Conservation (phyloP, 228 moss, liverwort and hornwort species). For the Sphagnum magellanicum region DNA sequence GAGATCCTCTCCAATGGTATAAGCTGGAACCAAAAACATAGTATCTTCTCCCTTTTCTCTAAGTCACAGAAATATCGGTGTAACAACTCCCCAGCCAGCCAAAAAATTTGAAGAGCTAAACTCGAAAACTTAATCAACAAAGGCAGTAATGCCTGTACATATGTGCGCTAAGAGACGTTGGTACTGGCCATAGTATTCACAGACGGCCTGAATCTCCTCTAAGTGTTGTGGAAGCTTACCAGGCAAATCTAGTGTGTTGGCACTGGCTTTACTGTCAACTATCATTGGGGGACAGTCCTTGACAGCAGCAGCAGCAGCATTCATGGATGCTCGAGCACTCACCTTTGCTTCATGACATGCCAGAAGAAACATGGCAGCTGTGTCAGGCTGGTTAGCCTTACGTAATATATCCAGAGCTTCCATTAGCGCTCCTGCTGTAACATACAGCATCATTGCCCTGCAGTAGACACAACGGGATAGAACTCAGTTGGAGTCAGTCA, state of each 20-base stretch:
- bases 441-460: slow-evolving; percentile 94
- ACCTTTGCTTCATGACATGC: slow-evolving; percentile 94
- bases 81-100: too few species aligned
- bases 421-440: slow-evolving; percentile 80
- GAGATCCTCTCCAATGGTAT: too few species aligned
- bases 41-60: too few species aligned
- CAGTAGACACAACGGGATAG: background rate
- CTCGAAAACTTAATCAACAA: slow-evolving; percentile 36
- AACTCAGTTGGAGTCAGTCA: background rate
- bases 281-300: background rate
- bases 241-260: slow-evolving; percentile 62
- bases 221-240: slow-evolving; percentile 52
- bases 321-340: too few species aligned
- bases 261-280: background rate
- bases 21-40: too few species aligned
- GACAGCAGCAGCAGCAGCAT: too few species aligned
- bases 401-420: slow-evolving; percentile 79
- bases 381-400: slow-evolving; percentile 87
- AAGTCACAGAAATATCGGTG: too few species aligned
- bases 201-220: slow-evolving; percentile 87
- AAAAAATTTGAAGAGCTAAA: too few species aligned
- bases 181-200: slow-evolving; percentile 94
- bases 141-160: slow-evolving; percentile 61
- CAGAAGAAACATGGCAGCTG: slow-evolving; percentile 89
- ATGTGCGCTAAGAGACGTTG: slow-evolving; percentile 84